Percentiles rank a stretch among this genome's conserved stretches.
Conservation (phyloP, 106 monocot species). For the Apostasia ramifera region DNA sequence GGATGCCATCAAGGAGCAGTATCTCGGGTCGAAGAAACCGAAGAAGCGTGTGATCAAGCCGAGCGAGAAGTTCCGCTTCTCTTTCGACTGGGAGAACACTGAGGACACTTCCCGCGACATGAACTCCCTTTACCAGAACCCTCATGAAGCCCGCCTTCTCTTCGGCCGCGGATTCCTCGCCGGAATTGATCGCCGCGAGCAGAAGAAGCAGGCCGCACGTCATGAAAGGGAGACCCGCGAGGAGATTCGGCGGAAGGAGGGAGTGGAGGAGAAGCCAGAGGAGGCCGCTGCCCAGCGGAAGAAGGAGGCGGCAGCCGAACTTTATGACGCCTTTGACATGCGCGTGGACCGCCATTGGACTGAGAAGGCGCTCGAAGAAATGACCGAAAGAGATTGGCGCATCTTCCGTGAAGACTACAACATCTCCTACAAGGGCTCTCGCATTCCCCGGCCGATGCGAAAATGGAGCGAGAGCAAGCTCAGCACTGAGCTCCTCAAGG, state of each 20-base stretch:
- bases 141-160: slow-evolving; percentile 83
- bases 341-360: slow-evolving; percentile 93
- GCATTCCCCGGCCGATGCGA: slow-evolving; percentile 79
- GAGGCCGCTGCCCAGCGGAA: slow-evolving; percentile 49
- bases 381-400: slow-evolving; percentile 96
- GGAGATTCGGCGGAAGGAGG: slow-evolving; percentile 76
- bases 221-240: slow-evolving; percentile 84
- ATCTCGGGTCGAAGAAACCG: slow-evolving; percentile 90
- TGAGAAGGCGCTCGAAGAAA: slow-evolving; percentile 89
- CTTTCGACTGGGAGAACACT: slow-evolving; percentile 99
- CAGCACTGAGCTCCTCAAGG: slow-evolving; percentile 59
- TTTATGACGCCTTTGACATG: slow-evolving; percentile 95
- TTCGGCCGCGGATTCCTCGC: slow-evolving; percentile 90
- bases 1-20: slow-evolving; percentile 93
- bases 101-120: slow-evolving; percentile 98
- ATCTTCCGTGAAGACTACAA: slow-evolving; percentile 97
- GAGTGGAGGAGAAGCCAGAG: slow-evolving; percentile 63
- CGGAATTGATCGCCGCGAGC: slow-evolving; percentile 87
- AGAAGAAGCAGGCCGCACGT: slow-evolving; percentile 78
- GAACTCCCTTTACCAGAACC: slow-evolving; percentile 85
- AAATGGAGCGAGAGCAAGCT: slow-evolving; percentile 82
- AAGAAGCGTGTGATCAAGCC: slow-evolving; percentile 98
- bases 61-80: slow-evolving; percentile 97
- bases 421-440: slow-evolving; percentile 86
- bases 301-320: slow-evolving; percentile 79